Percentiles rank a stretch among this genome's conserved stretches.
Evolutionary conservation across 73 alveolate species (phyloP).

Genomic region (Tetrahymena elliotti): DNA sequence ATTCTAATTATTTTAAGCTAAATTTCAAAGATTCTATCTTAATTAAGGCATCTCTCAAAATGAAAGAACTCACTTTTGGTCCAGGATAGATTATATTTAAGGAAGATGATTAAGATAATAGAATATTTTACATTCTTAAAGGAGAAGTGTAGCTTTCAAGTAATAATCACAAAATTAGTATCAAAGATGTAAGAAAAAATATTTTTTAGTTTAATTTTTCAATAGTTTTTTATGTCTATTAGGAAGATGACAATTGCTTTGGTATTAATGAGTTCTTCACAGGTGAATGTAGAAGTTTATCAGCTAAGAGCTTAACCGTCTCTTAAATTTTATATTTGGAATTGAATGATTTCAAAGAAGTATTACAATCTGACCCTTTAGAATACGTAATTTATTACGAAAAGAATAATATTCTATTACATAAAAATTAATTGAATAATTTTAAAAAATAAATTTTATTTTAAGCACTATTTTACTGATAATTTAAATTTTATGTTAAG

Average conservation of each 20-base stretch:
- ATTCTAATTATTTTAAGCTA: background rate
- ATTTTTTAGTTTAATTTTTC: too few relatives aligned
- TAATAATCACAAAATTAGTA: background rate
- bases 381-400: background rate
- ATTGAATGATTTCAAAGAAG: too few relatives aligned
- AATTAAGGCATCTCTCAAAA: background rate
- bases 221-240: too few relatives aligned
- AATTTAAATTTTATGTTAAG: too few relatives aligned
- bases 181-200: background rate
- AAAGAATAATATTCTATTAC: too few relatives aligned
- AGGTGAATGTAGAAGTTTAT: background rate
- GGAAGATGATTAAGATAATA: background rate
- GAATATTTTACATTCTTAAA: background rate
- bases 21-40: background rate
- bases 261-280: background rate
- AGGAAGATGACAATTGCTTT: background rate
- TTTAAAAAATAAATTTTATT: too few relatives aligned
- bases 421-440: too few relatives aligned
- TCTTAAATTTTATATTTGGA: background rate
- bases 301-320: background rate
- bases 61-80: background rate
- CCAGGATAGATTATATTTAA: background rate
- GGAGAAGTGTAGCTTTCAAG: background rate
- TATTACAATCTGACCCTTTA: background rate
- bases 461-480: too few relatives aligned